Evolutionary conservation across 371 early-diverging fungal genomes (phyloP), one percentile per base, ranked within the genome.

Genomic region (Chytridium lagenaria): DNA sequence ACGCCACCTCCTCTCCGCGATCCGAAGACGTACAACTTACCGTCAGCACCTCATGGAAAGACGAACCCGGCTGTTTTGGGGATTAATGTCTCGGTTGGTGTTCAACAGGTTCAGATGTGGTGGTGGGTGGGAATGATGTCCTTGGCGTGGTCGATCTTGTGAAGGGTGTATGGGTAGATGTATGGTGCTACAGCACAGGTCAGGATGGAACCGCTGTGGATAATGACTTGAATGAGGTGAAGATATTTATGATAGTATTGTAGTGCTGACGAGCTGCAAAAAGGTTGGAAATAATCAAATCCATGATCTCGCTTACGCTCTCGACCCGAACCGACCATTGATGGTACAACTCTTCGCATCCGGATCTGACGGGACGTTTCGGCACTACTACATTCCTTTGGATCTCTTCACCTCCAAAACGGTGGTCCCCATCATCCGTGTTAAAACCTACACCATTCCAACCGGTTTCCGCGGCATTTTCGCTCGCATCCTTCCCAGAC

Each of bases 331-430:
- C 36, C 36, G 34, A 34, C n/a, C 31, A 7, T 5, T 26, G 10
- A 26, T 26, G 5, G 5, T 37, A 28, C 30, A 61, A 5, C 36
- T 61, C 10, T 36, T 61, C 10, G 23, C 34, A 28, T 61, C 36
- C 34, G 61, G 61, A 3, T 61, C 61, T 10, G 61, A 61, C 36
- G 30, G 15, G 34, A 61, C 61, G 7, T 34, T 61, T 26, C 30
- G 36, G 34, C 61, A 61, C 5, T 61, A 34, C 36, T 16, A 2
- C 36, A 30, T 33, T 61, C 36, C 37, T 23, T 31, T 61, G 3
- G 7, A 3, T 10, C 12, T 16, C 61, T 16, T 61, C 61, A 34
- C 61, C 61, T 16, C 55, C 55, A 26, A 52, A 10, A 33, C 26
- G 12, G 36, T 44, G 3, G 34, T 34, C 61, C 36, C 30, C 36